Base-by-base conservation (phyloP, 805 yeast genomes). In the Metschnikowia drakensbergensis region DNA sequence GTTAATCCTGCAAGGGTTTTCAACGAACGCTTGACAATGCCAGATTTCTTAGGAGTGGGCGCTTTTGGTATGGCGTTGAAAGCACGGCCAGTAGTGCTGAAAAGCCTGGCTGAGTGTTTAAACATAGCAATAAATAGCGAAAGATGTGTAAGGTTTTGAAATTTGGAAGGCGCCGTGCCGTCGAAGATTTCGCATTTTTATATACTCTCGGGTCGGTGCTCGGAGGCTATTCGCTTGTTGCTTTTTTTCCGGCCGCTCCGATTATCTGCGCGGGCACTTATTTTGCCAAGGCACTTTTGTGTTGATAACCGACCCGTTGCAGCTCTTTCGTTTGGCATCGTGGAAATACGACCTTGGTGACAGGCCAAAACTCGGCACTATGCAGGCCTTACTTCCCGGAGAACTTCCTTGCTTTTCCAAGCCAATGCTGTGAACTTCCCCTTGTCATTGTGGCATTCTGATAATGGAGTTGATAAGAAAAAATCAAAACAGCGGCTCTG, bases 1-100 rank as follows among this genome's bases (percentile, higher is more conserved):
- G 86, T 68, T 17, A 79, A 57, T 59, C 79, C 54, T 37, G 60
- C 72, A 23, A 84, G 66, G 32, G 75, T 63, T 58, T 76, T 75
- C 77, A 84, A 76, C 5, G 75, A 55, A 42, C 68, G 63, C 41
- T 64, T 62, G 53, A 74, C 62, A 47, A 66, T 59, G 8, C 71
- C 65, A 3, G 52, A 47, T 25, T 56, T 53, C 37, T 52, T 48
- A 6, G 55, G 53, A 10, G 59, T 50, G 25, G 52, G 43, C 27
- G 54, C 47, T 25, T 52, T 53, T 5, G 57, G 51, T 13, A 50
- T 42, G 34, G 47, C 49, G 27, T 54, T 58, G 50, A 64, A 58
- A 30, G 54, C 56, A 40, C 69, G 51, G 31, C 61, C 53, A 25
- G 61, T 45, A 28, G 61, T 50, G 29, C 62, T 53, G 34, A 66